phyloP scores from a whole-genome alignment of 228 moss, liverwort and hornwort species.

The Sphagnum fallax region DNA sequence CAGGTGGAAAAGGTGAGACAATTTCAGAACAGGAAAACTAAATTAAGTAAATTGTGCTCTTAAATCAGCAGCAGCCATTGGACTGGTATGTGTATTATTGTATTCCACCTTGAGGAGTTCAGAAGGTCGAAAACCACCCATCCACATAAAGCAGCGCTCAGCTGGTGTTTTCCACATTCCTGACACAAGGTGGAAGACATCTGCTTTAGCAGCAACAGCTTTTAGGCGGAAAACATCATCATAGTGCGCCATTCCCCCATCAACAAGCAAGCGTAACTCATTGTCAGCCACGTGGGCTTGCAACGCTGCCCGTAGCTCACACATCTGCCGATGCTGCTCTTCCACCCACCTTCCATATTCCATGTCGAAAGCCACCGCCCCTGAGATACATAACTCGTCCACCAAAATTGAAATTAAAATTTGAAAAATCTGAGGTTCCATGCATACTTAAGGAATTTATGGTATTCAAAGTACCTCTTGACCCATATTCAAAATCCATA shows the following conservation, averaged over 20 bases:
- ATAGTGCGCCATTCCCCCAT: conserved; percentile 96
- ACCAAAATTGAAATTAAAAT: background rate
- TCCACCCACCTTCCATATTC: conserved; percentile 98
- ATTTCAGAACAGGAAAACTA: no score
- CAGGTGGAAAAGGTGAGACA: no score
- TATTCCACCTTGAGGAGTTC: conserved; percentile 78
- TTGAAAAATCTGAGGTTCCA: background rate
- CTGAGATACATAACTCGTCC: conserved; percentile 14
- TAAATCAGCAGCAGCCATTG: no score
- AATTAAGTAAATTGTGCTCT: no score
- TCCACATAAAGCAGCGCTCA: conserved; percentile 99
- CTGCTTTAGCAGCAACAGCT: conserved; percentile 94
- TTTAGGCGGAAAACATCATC: conserved; percentile 94
- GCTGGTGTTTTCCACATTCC: conserved; percentile 99
- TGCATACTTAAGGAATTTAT: no score
- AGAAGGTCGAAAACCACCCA: conserved; percentile 98
- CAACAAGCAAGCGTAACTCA: conserved; percentile 88
- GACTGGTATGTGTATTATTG: no score
- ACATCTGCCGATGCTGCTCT: conserved; percentile 97
- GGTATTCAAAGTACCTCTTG: no score
- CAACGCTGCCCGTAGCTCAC: conserved; percentile 92
- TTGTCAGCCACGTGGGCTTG: conserved; percentile 96
- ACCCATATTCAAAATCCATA: no score
- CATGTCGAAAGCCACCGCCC: conserved; percentile 96
- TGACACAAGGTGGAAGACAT: conserved; percentile 96